phyloP scores from a whole-genome alignment of 202 grass and related monocot species.

The Saccharum hybrid region DNA sequence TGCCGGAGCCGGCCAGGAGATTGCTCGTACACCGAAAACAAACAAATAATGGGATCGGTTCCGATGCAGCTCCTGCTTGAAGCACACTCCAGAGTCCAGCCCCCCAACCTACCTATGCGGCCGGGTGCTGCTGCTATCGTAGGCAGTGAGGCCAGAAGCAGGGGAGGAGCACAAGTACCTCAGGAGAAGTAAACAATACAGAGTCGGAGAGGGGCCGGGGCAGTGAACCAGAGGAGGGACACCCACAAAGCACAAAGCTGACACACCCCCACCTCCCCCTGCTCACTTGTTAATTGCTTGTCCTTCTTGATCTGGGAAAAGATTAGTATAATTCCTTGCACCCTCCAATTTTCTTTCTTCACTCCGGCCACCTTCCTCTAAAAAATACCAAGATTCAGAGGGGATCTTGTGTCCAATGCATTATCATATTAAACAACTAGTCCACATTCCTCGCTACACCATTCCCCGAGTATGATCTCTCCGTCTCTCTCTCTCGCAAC shows the following conservation, averaged over 20 bases:
- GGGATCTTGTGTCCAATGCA: slow-evolving; percentile 66
- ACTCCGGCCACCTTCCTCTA: slow-evolving; percentile 10
- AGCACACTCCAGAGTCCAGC: slow-evolving; percentile 39
- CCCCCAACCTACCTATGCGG: slow-evolving; percentile 56
- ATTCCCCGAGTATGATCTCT: slow-evolving; percentile 36
- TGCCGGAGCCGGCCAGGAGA: slow-evolving; percentile 46
- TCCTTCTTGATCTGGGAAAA: slow-evolving; percentile 57
- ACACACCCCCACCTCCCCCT: slow-evolving; percentile 55
- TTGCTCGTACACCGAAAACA: slow-evolving; percentile 55
- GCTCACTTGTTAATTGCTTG: slow-evolving; percentile 50
- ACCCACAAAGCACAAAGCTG: slow-evolving; percentile 78
- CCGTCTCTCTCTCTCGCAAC: slow-evolving; percentile 15
- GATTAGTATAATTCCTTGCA: slow-evolving; percentile 44
- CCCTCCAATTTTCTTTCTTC: background rate
- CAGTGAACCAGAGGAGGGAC: slow-evolving; percentile 55
- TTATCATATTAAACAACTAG: slow-evolving; percentile 43
- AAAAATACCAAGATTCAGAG: slow-evolving; percentile 47
- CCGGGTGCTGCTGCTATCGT: slow-evolving; percentile 42
- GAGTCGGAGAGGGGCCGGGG: slow-evolving; percentile 22
- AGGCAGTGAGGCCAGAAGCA: slow-evolving; percentile 50
- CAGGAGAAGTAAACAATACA: slow-evolving; percentile 62
- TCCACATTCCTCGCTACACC: slow-evolving; percentile 63
- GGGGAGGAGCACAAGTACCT: slow-evolving; percentile 58
- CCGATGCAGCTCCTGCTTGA: slow-evolving; percentile 48
- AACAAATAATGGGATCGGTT: slow-evolving; percentile 31